phyloP scores from a whole-genome alignment of 1,284 basidiomycete species.

The Cerioporus squamosus region DNA sequence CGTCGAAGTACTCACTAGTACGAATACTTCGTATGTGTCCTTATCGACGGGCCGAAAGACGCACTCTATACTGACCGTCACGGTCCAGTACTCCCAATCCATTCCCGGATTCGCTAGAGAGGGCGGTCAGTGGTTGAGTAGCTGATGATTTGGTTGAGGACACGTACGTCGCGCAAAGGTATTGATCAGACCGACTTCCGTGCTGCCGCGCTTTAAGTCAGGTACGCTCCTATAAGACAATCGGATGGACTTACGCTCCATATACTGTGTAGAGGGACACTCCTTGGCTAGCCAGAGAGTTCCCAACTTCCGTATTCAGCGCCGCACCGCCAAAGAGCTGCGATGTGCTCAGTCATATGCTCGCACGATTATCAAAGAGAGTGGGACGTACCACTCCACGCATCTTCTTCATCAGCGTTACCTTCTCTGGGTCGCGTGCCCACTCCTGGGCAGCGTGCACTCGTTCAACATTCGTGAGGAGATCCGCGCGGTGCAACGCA shows the following conservation, averaged over 20 bases:
- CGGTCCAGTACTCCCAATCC: slow-evolving; percentile 29
- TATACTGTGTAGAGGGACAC: slow-evolving; percentile 6
- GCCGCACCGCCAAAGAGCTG: slow-evolving; percentile 6
- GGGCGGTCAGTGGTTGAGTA: not conserved
- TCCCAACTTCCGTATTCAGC: slow-evolving; percentile 11
- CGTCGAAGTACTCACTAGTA: slow-evolving; percentile 15
- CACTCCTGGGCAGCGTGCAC: slow-evolving; percentile 24
- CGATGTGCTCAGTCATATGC: not conserved
- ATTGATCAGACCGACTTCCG: slow-evolving; percentile 25
- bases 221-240: not conserved
- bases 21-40: slow-evolving; percentile 24
- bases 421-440: slow-evolving; percentile 23
- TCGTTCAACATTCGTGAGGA: not conserved
- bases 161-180: slow-evolving; percentile 15
- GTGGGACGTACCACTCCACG: slow-evolving; percentile 21
- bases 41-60: slow-evolving; percentile 21
- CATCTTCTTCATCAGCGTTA: slow-evolving; percentile 20
- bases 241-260: not conserved
- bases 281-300: slow-evolving; percentile 12
- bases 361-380: no score
- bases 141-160: no score
- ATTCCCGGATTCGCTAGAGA: slow-evolving; percentile 20
- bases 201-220: slow-evolving; percentile 3
- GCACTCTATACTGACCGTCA: not conserved
- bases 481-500: not conserved